A percentile compares a stretch with the other conserved stretches of the same genome.
Evolutionary conservation across 2,329 filamentous ascomycete genomes (phyloP).

Genomic region (Neonectria ditissima): DNA sequence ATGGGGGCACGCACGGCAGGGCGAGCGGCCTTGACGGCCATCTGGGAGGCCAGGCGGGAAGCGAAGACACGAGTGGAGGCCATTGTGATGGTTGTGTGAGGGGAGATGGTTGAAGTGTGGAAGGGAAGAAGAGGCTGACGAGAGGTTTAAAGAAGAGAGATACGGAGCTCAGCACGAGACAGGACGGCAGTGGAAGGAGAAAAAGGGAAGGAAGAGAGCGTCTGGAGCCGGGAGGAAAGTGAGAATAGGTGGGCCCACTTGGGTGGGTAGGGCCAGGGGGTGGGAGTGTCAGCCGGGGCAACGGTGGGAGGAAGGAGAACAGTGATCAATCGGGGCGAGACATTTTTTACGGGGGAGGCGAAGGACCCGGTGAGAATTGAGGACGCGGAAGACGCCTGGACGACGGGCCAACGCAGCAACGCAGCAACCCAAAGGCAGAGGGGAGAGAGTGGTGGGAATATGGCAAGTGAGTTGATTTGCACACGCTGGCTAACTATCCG

Average conservation of each 20-base stretch:
- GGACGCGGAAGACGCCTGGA: conserved; percentile 24
- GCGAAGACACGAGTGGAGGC: conserved; percentile 82
- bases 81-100: conserved; percentile 75
- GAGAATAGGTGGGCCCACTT: conserved; percentile 53
- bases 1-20: conserved; percentile 76
- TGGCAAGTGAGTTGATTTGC: conserved; percentile 39
- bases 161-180: conserved; percentile 50
- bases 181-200: conserved; percentile 52
- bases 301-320: conserved; percentile 45
- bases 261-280: conserved; percentile 47
- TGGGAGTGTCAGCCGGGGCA: conserved; percentile 52
- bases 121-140: conserved; percentile 46
- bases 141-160: conserved; percentile 50
- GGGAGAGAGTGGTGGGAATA: conserved; percentile 44
- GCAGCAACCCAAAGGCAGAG: conserved; percentile 16
- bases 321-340: conserved; percentile 47
- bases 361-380: conserved; percentile 36
- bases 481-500: conserved; percentile 47
- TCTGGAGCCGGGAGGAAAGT: conserved; percentile 51
- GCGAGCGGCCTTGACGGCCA: conserved; percentile 82
- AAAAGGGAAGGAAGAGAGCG: conserved; percentile 57
- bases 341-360: conserved; percentile 44
- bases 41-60: conserved; percentile 81
- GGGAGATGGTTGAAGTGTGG: conserved; percentile 49
- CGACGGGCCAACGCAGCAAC: conserved; percentile 19